phyloP scores from a whole-genome alignment of 495 filamentous ascomycete species.

The Xylaria curta region DNA sequence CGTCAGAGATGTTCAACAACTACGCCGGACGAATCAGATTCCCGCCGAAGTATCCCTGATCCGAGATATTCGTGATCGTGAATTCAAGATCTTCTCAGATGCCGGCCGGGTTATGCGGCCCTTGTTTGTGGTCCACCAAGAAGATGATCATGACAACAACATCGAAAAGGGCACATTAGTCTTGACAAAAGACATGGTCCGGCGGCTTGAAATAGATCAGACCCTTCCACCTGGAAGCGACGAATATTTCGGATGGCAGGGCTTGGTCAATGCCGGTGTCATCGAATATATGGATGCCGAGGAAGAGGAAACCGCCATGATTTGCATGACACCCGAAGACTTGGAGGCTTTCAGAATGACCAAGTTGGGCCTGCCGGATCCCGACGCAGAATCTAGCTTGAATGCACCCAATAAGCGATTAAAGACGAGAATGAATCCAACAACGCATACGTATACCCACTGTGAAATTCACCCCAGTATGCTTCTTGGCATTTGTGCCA shows the following conservation, averaged over 20 bases:
- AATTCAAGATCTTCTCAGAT: slow-evolving; percentile 99
- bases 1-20: slow-evolving; percentile 74
- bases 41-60: slow-evolving; percentile 91
- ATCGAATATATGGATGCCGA: slow-evolving; percentile 97
- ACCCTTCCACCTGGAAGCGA: slow-evolving; percentile 62
- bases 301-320: slow-evolving; percentile 98
- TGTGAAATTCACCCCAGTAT: slow-evolving; percentile 99
- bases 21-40: slow-evolving; percentile 78
- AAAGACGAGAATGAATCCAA: slow-evolving; percentile 80
- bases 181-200: slow-evolving; percentile 81
- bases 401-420: slow-evolving; percentile 72
- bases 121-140: slow-evolving; percentile 76
- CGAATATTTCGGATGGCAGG: slow-evolving; percentile 84
- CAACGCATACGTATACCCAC: slow-evolving; percentile 90
- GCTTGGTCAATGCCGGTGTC: slow-evolving; percentile 76
- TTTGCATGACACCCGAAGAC: slow-evolving; percentile 97
- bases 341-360: slow-evolving; percentile 68
- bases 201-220: slow-evolving; percentile 65
- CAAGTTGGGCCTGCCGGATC: slow-evolving; percentile 47
- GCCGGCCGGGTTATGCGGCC: slow-evolving; percentile 93
- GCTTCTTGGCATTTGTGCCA: slow-evolving; percentile 96
- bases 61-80: slow-evolving; percentile 91
- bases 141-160: slow-evolving; percentile 72
- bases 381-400: slow-evolving; percentile 52
- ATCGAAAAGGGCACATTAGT: slow-evolving; percentile 77